phyloP scores from a whole-genome alignment of 495 filamentous ascomycete genomes.

The Penicillium riverlandense region DNA sequence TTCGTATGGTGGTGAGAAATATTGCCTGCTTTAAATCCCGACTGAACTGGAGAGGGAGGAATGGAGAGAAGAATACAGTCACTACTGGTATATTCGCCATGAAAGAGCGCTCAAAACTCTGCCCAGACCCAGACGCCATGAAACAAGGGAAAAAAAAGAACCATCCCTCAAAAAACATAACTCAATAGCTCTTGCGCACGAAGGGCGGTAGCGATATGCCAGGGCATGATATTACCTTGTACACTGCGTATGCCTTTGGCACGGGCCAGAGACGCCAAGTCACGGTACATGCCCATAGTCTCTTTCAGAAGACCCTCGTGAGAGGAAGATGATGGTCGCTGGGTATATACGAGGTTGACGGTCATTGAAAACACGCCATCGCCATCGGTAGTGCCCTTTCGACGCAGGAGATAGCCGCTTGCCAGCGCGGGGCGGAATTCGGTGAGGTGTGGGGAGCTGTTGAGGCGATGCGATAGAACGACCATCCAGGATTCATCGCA shows the following conservation, averaged over 20 bases:
- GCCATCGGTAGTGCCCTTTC: slow-evolving; percentile 52
- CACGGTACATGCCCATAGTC: slow-evolving; percentile 65
- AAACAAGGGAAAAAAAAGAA: slow-evolving; percentile 3
- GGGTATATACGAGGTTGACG: slow-evolving; percentile 58
- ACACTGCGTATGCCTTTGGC: slow-evolving; percentile 58
- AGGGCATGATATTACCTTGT: slow-evolving; percentile 62
- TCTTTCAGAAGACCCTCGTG: slow-evolving; percentile 62
- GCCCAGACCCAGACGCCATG: slow-evolving; percentile 10
- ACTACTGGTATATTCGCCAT: too few relatives aligned
- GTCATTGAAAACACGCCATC: slow-evolving; percentile 58
- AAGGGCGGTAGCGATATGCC: slow-evolving; percentile 78
- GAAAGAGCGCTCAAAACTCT: background rate
- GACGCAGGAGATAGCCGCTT: slow-evolving; percentile 72
- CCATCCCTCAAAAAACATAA: slow-evolving; percentile 31
- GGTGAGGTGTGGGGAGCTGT: slow-evolving; percentile 54
- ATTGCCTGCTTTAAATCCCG: too few relatives aligned
- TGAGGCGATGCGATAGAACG: slow-evolving; percentile 62
- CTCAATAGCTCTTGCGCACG: slow-evolving; percentile 48
- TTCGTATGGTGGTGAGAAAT: too few relatives aligned
- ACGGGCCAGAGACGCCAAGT: slow-evolving; percentile 66
- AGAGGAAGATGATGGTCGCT: slow-evolving; percentile 27
- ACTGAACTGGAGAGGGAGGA: too few relatives aligned
- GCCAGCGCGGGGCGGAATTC: slow-evolving; percentile 59
- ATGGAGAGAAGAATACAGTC: too few relatives aligned
- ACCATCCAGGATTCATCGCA: slow-evolving; percentile 79